Base-by-base conservation (phyloP, 352 stramenopile species). In the Pythium rhizo-oryzae region DNA sequence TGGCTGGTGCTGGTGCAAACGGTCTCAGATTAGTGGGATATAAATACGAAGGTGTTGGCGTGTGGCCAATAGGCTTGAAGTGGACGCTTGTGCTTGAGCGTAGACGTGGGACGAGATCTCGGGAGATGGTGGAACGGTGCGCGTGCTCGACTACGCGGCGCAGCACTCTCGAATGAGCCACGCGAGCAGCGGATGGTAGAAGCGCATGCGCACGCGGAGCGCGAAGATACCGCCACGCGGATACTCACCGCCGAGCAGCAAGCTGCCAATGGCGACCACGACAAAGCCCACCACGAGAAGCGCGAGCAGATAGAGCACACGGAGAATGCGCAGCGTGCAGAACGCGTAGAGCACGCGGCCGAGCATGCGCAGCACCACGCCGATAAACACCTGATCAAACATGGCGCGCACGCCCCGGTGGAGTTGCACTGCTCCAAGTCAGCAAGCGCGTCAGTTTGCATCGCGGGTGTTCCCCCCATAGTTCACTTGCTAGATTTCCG, bases 141-240 rank as follows among this genome's bases (percentile, higher is more conserved):
- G 28, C 28, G 28, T 33, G 2, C 28, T 33, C 28, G 28, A 6
- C 28, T 33, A 33, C 28, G 28, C 28, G 28, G 3, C 28, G 44
- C 19, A 51, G 6, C n/a, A n/a, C 19, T 28, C 21, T 6, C n/a
- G 19, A 9, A 24, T 4, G n/a, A 66, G 18, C 59, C 21, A 51
- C 11, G 49, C 15, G 47, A 67, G 24, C 18, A 53, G 11, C 30
- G 60, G 60, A 30, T 67, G 47, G 59, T 66, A 19, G 33, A 50
- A 25, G 15, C 47, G 47, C 49, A 66, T 51, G 47, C 59, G 59
- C 47, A 66, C 59, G 33, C 59, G 59, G 19, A 49, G 18, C 8
- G 44, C 49, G 16, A 66, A 21, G 19, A 59, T 3, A 1, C 49
- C 49, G 13, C 21, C n/a, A 23, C 24, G 47, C 18, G 59, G 58